Evolutionary conservation across 2,329 filamentous ascomycete genomes (phyloP).

Genomic region (Clonostachys byssicola): DNA sequence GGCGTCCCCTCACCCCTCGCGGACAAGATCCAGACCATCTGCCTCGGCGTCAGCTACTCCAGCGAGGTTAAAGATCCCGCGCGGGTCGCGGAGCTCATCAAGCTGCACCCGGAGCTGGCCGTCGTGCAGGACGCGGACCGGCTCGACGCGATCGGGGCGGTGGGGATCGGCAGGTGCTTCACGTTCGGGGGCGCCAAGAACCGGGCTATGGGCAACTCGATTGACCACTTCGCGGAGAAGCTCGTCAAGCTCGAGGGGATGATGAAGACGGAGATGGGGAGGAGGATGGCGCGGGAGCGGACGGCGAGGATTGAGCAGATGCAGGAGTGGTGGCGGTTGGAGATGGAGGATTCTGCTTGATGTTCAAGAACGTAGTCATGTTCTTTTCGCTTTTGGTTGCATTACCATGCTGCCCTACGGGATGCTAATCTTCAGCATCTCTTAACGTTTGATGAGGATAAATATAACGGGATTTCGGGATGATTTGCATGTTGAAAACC

Average conservation of each 20-base stretch:
- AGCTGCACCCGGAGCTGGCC: conserved; percentile 54
- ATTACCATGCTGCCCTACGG: no score
- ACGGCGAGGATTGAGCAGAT: conserved; percentile 48
- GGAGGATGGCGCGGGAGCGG: conserved; percentile 45
- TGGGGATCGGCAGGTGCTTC: conserved; percentile 70
- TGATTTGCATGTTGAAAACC: no score
- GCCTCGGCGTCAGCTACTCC: conserved; percentile 73
- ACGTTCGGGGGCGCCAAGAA: conserved; percentile 63
- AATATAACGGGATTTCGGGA: no score
- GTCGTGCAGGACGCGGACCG: conserved; percentile 91
- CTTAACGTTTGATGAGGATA: no score
- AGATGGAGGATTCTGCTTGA: conserved; percentile 22
- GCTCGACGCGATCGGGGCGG: conserved; percentile 83
- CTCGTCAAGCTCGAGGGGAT: conserved; percentile 59
- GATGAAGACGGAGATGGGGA: conserved; percentile 60
- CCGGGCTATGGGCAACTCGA: conserved; percentile 56
- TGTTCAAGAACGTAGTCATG: no score
- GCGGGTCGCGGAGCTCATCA: conserved; percentile 57
- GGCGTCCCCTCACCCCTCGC: conserved; percentile 58
- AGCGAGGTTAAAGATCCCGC: conserved; percentile 65
- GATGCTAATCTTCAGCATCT: no score
- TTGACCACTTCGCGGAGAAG: conserved; percentile 76
- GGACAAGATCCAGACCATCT: conserved; percentile 64
- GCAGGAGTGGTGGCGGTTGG: conserved; percentile 55
- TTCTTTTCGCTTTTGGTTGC: no score